Conservation (phyloP, 1,284 basidiomycete genomes). For the Schizophyllum commune region DNA sequence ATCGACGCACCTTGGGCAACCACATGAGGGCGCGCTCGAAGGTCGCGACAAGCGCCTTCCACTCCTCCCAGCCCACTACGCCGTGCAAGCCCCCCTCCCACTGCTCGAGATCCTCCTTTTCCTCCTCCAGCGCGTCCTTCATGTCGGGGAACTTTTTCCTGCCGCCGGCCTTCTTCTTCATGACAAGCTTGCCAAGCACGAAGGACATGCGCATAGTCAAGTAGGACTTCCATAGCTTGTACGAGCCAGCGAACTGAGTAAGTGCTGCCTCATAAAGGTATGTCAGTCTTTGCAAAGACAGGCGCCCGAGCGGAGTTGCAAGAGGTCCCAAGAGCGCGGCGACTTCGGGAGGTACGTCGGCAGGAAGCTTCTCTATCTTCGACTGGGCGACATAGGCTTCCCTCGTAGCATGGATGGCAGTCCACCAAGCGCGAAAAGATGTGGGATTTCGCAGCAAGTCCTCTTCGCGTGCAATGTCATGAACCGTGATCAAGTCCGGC, state of each 20-base stretch:
- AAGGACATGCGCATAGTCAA: constrained; percentile 78
- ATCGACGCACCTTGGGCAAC: constrained; percentile 71
- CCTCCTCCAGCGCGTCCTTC: constrained; percentile 82
- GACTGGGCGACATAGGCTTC: constrained; percentile 54
- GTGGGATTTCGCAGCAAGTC: constrained; percentile 91
- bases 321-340: constrained; percentile 63
- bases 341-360: constrained; percentile 34
- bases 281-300: constrained; percentile 75
- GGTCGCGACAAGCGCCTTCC: constrained; percentile 81
- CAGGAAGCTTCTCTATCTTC: constrained; percentile 39
- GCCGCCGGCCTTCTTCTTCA: constrained; percentile 74
- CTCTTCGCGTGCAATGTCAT: constrained; percentile 87
- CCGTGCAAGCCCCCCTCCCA: constrained; percentile 87
- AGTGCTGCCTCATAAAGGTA: constrained; percentile 93
- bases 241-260: constrained; percentile 81
- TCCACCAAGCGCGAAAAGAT: constrained; percentile 90
- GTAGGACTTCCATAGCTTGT: constrained; percentile 95
- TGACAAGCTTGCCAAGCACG: constrained; percentile 70
- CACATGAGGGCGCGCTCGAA: constrained; percentile 94
- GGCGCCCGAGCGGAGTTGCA: constrained; percentile 63
- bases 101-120: constrained; percentile 65
- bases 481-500: constrained; percentile 65
- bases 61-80: constrained; percentile 89
- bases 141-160: constrained; percentile 86
- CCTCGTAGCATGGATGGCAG: constrained; percentile 74